Evolutionary conservation across 2,329 filamentous ascomycete genomes (phyloP).

Genomic region (Monilinia vaccinii-corymbosi): DNA sequence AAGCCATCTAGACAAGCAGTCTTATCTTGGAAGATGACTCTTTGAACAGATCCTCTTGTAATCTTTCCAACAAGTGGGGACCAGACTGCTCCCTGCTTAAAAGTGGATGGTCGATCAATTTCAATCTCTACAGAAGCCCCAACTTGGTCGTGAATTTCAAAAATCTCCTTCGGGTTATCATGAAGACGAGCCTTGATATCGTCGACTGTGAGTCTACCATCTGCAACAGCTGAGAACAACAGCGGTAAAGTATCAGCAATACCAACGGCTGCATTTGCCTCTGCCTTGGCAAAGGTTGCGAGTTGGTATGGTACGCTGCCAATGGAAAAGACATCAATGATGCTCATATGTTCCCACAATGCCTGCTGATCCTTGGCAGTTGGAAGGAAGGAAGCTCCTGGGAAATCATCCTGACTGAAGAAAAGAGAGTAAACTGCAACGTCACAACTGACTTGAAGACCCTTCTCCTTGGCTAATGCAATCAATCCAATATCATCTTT

Average conservation of each 20-base stretch:
- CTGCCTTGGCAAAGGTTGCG: slow-evolving; percentile 44
- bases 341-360: slow-evolving; percentile 63
- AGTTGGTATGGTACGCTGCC: slow-evolving; percentile 72
- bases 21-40: slow-evolving; percentile 66
- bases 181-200: slow-evolving; percentile 64
- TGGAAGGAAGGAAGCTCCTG: slow-evolving; percentile 57
- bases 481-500: slow-evolving; percentile 73
- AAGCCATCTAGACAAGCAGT: slow-evolving; percentile 69
- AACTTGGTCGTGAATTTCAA: slow-evolving; percentile 73
- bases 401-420: slow-evolving; percentile 61
- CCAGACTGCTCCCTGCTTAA: slow-evolving; percentile 46
- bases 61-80: slow-evolving; percentile 63
- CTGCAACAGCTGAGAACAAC: slow-evolving; percentile 65
- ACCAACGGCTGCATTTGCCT: slow-evolving; percentile 52
- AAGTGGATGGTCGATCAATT: slow-evolving; percentile 60
- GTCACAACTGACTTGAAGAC: slow-evolving; percentile 74
- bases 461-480: slow-evolving; percentile 69
- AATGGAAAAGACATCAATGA: slow-evolving; percentile 71
- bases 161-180: slow-evolving; percentile 72
- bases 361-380: slow-evolving; percentile 60
- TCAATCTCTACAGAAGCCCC: slow-evolving; percentile 67
- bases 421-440: slow-evolving; percentile 75
- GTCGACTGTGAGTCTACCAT: slow-evolving; percentile 64
- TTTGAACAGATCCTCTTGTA: slow-evolving; percentile 61
- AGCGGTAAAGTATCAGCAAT: slow-evolving; percentile 67